Evolutionary conservation across 129 eudicot genomes (phyloP).

Genomic region (Erigeron canadensis): DNA sequence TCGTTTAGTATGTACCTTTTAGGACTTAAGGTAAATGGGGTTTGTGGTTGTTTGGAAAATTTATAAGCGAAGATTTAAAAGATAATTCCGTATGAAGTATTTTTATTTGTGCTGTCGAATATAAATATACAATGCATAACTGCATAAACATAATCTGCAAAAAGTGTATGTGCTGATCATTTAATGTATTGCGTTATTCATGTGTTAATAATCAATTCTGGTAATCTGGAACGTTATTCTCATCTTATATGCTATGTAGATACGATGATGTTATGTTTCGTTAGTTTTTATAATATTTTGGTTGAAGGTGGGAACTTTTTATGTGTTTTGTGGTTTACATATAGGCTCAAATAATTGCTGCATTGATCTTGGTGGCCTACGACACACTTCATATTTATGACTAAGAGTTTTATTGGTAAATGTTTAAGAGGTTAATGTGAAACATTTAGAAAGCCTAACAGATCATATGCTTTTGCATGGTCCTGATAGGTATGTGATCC

Average conservation of each 20-base stretch:
- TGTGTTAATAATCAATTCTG: background rate
- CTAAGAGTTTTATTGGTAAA: background rate
- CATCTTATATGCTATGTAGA: background rate
- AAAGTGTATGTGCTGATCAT: background rate
- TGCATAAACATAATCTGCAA: background rate
- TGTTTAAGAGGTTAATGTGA: slow-evolving; percentile 1
- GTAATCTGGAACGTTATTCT: background rate
- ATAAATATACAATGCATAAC: background rate
- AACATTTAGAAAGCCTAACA: slow-evolving; percentile 7
- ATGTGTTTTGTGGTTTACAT: background rate
- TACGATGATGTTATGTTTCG: background rate
- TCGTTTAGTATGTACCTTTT: background rate
- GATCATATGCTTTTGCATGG: slow-evolving; percentile 16
- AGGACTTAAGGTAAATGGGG: slow-evolving; percentile 10
- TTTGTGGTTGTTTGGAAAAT: background rate
- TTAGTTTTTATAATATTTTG: background rate
- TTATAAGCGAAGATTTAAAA: no score
- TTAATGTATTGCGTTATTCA: background rate
- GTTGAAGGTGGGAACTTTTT: background rate
- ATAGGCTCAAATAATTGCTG: background rate
- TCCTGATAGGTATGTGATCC: slow-evolving; percentile 79
- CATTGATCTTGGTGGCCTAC: background rate
- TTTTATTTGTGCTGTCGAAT: no score
- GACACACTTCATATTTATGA: background rate
- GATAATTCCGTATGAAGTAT: no score